Conservation (phyloP, 768 basidiomycete genomes). For the Boletus reticuloceps region DNA sequence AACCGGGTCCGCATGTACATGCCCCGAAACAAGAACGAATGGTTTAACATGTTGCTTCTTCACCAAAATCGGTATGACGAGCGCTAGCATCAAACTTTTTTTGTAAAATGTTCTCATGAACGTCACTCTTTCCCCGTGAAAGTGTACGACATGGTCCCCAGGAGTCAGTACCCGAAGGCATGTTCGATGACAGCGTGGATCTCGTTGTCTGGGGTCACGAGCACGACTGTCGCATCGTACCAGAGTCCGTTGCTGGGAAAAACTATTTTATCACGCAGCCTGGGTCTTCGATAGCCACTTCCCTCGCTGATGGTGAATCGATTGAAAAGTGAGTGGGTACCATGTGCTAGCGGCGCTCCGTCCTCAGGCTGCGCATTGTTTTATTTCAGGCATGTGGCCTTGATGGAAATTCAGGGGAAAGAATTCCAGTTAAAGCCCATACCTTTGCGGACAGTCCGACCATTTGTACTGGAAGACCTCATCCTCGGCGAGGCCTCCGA, state of each 20-base stretch:
- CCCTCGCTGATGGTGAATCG: constrained; percentile 89
- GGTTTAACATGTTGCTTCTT: constrained; percentile 92
- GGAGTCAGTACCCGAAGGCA: constrained; percentile 90
- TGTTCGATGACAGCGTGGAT: constrained; percentile 95
- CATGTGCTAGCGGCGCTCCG: not conserved
- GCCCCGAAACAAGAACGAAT: constrained; percentile 85
- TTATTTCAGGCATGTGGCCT: constrained; percentile 75
- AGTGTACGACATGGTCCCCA: constrained; percentile 96
- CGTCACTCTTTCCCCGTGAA: not conserved
- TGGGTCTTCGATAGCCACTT: constrained; percentile 93
- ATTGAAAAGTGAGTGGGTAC: constrained; percentile 68
- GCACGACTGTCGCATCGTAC: constrained; percentile 92
- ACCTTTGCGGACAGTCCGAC: constrained; percentile 86
- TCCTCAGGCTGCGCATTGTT: not conserved
- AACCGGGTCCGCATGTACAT: constrained; percentile 96
- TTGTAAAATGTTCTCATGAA: constrained; percentile 10
- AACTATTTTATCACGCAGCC: constrained; percentile 92
- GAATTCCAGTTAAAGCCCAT: constrained; percentile 85
- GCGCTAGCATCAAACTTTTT: not conserved
- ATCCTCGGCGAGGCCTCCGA: constrained; percentile 74
- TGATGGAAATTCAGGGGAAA: constrained; percentile 84
- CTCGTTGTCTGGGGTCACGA: constrained; percentile 99
- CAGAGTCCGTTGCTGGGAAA: constrained; percentile 89
- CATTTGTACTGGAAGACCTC: constrained; percentile 88
- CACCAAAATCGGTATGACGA: constrained; percentile 88